These are phyloP conservation scores for Mortierella sp. DNA, from an alignment of 371 early-diverging fungal species.

Conservation along the genomic window DNA sequence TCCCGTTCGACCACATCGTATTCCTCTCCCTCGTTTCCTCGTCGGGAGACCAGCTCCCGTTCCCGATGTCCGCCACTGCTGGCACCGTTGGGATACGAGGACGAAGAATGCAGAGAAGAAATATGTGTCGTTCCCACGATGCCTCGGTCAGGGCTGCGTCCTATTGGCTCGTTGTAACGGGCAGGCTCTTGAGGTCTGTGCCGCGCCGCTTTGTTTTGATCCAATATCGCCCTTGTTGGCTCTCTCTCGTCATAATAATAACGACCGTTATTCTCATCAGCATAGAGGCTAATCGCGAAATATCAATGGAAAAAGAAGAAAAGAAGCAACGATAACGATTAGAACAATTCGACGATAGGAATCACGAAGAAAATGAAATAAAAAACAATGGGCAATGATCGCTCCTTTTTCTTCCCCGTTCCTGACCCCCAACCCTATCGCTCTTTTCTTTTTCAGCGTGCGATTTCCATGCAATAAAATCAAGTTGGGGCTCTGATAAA, in stretches of 20 bases:
- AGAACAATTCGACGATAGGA: background rate
- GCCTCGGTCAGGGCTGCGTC: constrained; percentile 31
- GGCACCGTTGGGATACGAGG: background rate
- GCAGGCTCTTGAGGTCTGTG: constrained; percentile 31
- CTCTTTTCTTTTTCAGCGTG: background rate
- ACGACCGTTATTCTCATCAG: constrained; percentile 8
- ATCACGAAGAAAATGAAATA: background rate
- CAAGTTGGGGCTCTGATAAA: background rate
- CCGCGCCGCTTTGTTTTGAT: constrained; percentile 17
- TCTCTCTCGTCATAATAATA: constrained; percentile 9
- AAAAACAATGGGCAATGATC: background rate
- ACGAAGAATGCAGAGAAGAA: background rate
- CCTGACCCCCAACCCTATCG: background rate
- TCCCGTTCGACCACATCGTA: constrained; percentile 4
- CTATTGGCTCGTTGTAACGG: constrained; percentile 16
- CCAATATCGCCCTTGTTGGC: background rate
- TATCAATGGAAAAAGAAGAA: background rate
- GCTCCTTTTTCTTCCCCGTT: background rate
- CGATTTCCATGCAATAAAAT: background rate
- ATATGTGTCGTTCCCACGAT: constrained; percentile 27
- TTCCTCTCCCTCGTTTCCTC: background rate
- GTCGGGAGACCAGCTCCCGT: constrained; percentile 7
- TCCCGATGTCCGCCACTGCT: background rate
- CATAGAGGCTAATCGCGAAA: background rate
- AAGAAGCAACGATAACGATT: constrained; percentile 1